These are phyloP conservation scores for Lasiodiplodia sp. DNA, from an alignment of 2,329 filamentous ascomycete genomes.

Conservation along the genomic window DNA sequence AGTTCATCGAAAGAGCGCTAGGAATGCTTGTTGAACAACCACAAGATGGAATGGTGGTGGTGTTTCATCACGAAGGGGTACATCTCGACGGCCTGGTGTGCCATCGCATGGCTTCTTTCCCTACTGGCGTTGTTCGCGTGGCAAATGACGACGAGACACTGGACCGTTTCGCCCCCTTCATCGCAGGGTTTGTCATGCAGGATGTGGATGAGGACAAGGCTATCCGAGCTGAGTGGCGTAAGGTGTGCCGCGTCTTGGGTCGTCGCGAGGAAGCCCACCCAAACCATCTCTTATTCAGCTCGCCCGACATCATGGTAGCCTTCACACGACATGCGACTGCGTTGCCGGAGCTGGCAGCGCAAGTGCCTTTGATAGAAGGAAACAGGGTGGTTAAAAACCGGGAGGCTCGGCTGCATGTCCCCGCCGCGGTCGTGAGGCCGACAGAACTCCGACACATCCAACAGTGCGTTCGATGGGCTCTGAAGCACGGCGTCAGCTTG, in stretches of 20 bases:
- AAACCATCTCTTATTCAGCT: constrained; percentile 56
- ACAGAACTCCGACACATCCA: constrained; percentile 59
- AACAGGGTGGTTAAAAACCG: constrained; percentile 57
- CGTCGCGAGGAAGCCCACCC: constrained; percentile 47
- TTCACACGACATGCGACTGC: constrained; percentile 58
- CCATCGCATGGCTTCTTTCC: constrained; percentile 56
- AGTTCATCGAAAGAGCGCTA: constrained; percentile 57
- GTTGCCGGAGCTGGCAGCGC: constrained; percentile 52
- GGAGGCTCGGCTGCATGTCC: constrained; percentile 56
- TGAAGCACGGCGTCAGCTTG: constrained; percentile 54
- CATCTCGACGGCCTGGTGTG: constrained; percentile 58
- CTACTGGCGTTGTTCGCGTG: constrained; percentile 54
- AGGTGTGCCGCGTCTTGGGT: constrained; percentile 59
- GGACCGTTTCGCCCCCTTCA: constrained; percentile 61
- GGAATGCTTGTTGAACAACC: constrained; percentile 54
- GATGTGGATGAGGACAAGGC: constrained; percentile 41
- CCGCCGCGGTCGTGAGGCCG: constrained; percentile 57
- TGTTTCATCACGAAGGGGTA: constrained; percentile 64
- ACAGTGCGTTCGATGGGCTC: constrained; percentile 64
- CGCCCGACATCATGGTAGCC: constrained; percentile 58
- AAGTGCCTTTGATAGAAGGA: constrained; percentile 48
- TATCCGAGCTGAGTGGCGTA: constrained; percentile 56
- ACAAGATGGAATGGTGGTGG: constrained; percentile 55
- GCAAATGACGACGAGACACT: constrained; percentile 55
- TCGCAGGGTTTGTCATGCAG: constrained; percentile 55